Conservation (phyloP, 106 monocot genomes). For the Allium sativum region DNA sequence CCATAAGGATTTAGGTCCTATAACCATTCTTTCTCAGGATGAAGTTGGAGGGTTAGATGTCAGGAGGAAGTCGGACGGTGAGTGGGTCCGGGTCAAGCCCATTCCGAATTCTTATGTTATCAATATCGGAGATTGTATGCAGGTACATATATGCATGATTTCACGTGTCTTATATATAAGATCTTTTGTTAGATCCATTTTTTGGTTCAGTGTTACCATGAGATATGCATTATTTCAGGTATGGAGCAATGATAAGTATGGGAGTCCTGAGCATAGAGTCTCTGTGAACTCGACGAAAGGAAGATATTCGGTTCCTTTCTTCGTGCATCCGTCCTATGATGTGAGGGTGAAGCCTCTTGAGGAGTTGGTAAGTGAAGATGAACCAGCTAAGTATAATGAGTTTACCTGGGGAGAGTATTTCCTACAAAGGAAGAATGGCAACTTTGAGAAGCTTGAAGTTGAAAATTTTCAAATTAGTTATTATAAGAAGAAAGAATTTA, state of each 20-base stretch:
- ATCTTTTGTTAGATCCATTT: no score
- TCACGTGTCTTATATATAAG: no score
- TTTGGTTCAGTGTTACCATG: neutral
- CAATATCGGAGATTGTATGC: slow-evolving; percentile 66
- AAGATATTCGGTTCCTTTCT: slow-evolving; percentile 59
- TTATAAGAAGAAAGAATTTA: slow-evolving; percentile 21
- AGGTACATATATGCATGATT: slow-evolving; percentile 19
- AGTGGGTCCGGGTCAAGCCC: slow-evolving; percentile 66
- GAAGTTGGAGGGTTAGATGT: slow-evolving; percentile 56
- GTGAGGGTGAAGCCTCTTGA: slow-evolving; percentile 28
- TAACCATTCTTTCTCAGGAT: slow-evolving; percentile 51
- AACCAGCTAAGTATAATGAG: slow-evolving; percentile 35
- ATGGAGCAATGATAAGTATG: slow-evolving; percentile 68
- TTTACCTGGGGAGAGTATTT: slow-evolving; percentile 55
- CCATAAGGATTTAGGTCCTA: slow-evolving; percentile 62
- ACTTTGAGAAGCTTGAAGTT: slow-evolving; percentile 44
- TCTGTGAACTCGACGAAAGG: slow-evolving; percentile 43
- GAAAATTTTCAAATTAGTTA: slow-evolving; percentile 62
- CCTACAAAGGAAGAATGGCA: slow-evolving; percentile 24
- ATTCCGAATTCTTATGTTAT: slow-evolving; percentile 48
- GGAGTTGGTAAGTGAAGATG: slow-evolving; percentile 28
- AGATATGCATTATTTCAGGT: slow-evolving; percentile 13
- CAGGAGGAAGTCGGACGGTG: slow-evolving; percentile 38
- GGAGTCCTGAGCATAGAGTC: slow-evolving; percentile 57
- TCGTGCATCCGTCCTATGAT: slow-evolving; percentile 31